phyloP scores from a whole-genome alignment of 192 early-diverging fungal species.

The Mortierella claussenii region DNA sequence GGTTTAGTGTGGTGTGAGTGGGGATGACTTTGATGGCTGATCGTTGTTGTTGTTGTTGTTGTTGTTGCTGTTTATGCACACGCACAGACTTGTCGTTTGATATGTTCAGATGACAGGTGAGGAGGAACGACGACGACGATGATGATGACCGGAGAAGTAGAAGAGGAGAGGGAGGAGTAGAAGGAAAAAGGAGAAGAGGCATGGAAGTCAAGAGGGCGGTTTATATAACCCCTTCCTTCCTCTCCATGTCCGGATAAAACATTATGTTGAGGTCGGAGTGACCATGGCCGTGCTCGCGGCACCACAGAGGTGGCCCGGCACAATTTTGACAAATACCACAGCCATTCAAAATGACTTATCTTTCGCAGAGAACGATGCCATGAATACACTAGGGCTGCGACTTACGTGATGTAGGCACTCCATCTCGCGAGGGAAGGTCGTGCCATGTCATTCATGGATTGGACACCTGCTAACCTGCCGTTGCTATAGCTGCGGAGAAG shows the following conservation, averaged over 20 bases:
- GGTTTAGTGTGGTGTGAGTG: background rate
- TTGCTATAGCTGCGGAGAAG: no score
- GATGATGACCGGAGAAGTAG: background rate
- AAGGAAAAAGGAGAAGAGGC: background rate
- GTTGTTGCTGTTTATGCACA: background rate
- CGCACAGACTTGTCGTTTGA: no score
- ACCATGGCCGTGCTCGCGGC: no score
- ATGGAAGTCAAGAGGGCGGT: background rate
- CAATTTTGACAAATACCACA: constrained; percentile 15
- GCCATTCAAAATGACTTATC: background rate
- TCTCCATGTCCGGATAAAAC: constrained; percentile 32
- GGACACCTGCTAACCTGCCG: no score
- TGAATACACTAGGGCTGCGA: no score
- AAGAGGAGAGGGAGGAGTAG: background rate
- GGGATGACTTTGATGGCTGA: background rate
- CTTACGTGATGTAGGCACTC: background rate
- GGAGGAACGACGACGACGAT: no score
- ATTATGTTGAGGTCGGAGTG: background rate
- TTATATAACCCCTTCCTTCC: no score
- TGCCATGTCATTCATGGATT: background rate
- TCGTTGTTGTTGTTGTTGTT: background rate
- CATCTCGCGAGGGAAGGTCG: background rate
- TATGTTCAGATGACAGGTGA: no score
- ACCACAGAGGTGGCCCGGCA: background rate
- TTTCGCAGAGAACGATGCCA: no score